Evolutionary conservation across 257 asterid genomes (phyloP), one percentile per base, ranked within the genome.

Genomic region (Salvia splendens): DNA sequence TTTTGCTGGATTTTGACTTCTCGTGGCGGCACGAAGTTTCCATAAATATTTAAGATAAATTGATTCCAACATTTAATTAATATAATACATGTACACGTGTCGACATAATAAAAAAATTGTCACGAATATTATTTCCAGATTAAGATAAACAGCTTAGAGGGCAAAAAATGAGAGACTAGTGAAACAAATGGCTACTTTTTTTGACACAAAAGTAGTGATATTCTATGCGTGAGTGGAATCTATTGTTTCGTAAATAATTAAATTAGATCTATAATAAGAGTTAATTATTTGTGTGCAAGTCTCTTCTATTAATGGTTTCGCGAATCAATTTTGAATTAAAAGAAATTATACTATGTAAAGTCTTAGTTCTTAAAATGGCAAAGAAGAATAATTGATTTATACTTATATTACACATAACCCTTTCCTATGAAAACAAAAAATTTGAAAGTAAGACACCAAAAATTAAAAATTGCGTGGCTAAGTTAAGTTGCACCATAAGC

Each of bases 11-110:
- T 53, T 66, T 52, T 16, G 12, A 12, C 61, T n/a, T 46, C 54
- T 10, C 55, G 60, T 8, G 73, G 75, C 75, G 43, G 56, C 78
- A 51, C 78, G 51, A 69, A 51, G 67, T 78, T 73, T 77, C 70
- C 15, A 10, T 20, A 51, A 4, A 28, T 15, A 53, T 20, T 20
- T 20, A 33, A 48, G 4, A 36, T 15, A 40, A 1, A 6, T 2
- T 67, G 12, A 12, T 40, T 53, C 9, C 15, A 40, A 49, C 40
- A 70, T 33, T 33, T 49, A 60, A 20, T 45, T 45, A 49, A 10
- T 72, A 35, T 5, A 12, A 6, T 32, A 12, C 17, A 35, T 32
- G 35, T 14, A 20, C 57, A 66, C 69, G 56, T 58, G 68, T 65
- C 63, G 16, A 5, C 5, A 8, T 43, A 16, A 6, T 8, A 32